Base-by-base conservation (phyloP, 352 stramenopile species). In the Phytopythium ostracodes region DNA sequence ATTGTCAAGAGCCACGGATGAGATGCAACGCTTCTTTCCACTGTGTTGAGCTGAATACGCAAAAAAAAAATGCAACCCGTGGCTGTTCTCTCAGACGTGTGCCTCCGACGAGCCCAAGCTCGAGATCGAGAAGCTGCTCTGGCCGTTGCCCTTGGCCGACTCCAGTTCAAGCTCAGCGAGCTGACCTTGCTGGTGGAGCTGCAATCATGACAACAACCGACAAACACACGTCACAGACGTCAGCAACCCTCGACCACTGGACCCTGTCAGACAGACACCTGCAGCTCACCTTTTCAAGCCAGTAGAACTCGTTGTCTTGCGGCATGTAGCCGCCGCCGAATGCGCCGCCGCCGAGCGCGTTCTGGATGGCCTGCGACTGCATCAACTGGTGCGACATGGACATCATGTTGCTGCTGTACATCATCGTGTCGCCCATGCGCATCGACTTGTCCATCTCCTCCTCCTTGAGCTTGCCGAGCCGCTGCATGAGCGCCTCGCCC, bases 361-460 rank as follows among this genome's bases (percentile, higher is more conserved):
- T 90, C 59, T 94, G 75, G 44, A 96, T 96, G 14, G 87, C 87
- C 44, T 92, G 83, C 1, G 84, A 94, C 67, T 92, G 83, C 72
- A 96, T 81, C n/a, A 96, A 69, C 61, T 96, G 87, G 56, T 94
- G 84, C 20, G 84, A 96, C 75, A 92, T 84, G 18, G 87, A 92
- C 68, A 96, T 71, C 29, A 47, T 38, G 60, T 70, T 50, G 49
- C 76, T 85, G 66, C 73, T 83, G 59, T 87, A 89, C 69, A 92
- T 73, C 76, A 95, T 88, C 14, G 84, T 90, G 50, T 96, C 84
- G 2, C 81, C 82, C 56, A 96, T 73, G 10, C 84, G 79, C 76
- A 93, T 91, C 29, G 87, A 96, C 56, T 90, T 92, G 35, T 94
- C 83, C 81, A 96, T 83, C 59, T 93, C 87, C 67, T 92, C 76